Evolutionary conservation across 768 basidiomycete genomes (phyloP).

Genomic region (Hebeloma cylindrosporum): DNA sequence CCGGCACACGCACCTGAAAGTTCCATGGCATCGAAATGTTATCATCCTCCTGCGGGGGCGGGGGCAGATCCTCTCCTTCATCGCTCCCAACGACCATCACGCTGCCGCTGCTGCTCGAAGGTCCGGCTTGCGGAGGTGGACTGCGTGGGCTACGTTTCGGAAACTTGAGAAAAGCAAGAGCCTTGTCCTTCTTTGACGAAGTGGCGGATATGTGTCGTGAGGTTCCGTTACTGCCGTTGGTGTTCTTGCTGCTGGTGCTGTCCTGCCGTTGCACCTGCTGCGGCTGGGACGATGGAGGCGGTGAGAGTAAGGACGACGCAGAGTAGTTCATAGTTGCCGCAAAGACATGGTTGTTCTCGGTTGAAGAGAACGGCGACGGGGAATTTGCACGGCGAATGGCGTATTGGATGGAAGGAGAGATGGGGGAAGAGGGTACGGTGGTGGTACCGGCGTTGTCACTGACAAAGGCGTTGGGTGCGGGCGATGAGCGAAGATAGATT

Average conservation of each 20-base stretch:
- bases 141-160: slow-evolving; percentile 36
- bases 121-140: slow-evolving; percentile 20
- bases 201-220: slow-evolving; percentile 7
- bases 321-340: slow-evolving; percentile 7
- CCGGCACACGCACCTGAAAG: slow-evolving; percentile 54
- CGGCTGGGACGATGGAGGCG: slow-evolving; percentile 19
- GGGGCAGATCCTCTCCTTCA: slow-evolving; percentile 23
- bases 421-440: slow-evolving; percentile 38
- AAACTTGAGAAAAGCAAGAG: slow-evolving; percentile 44
- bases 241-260: slow-evolving; percentile 24
- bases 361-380: slow-evolving; percentile 27
- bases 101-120: slow-evolving; percentile 9
- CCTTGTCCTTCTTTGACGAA: slow-evolving; percentile 34
- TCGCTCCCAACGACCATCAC: slow-evolving; percentile 13
- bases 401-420: slow-evolving; percentile 36
- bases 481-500: slow-evolving; percentile 49
- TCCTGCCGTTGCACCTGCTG: slow-evolving; percentile 29
- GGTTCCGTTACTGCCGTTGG: slow-evolving; percentile 9
- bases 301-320: slow-evolving; percentile 37
- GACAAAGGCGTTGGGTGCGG: slow-evolving; percentile 46
- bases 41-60: slow-evolving; percentile 47
- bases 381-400: slow-evolving; percentile 34
- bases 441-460: slow-evolving; percentile 22
- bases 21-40: slow-evolving; percentile 73
- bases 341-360: slow-evolving; percentile 6